Evolutionary conservation across 2,329 filamentous ascomycete species (phyloP).

Genomic region (Bipolaris victoriae): DNA sequence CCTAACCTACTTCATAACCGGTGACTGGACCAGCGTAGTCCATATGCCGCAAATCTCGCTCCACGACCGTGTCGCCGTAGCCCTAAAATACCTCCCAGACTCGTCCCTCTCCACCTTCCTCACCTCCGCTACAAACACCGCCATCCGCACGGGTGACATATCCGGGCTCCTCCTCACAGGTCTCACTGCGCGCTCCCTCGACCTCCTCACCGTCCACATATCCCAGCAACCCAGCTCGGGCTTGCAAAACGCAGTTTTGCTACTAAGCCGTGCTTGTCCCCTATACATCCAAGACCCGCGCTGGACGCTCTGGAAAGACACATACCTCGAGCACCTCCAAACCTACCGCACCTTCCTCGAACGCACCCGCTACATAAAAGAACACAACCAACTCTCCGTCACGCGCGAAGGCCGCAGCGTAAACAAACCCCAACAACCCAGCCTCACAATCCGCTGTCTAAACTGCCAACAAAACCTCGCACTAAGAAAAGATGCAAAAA

Average conservation of each 20-base stretch:
- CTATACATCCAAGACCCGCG: constrained; percentile 79
- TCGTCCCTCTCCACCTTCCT: constrained; percentile 53
- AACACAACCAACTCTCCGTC: constrained; percentile 71
- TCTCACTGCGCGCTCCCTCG: constrained; percentile 73
- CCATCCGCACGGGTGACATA: constrained; percentile 71
- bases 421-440: constrained; percentile 66
- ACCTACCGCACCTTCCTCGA: constrained; percentile 73
- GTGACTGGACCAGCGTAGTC: constrained; percentile 76
- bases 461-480: constrained; percentile 70
- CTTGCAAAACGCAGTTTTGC: constrained; percentile 77
- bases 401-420: constrained; percentile 68
- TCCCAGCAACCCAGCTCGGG: constrained; percentile 70
- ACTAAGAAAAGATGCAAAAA: constrained; percentile 35
- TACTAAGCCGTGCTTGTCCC: constrained; percentile 75
- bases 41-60: constrained; percentile 76
- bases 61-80: constrained; percentile 75
- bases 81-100: constrained; percentile 72
- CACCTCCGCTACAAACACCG: constrained; percentile 61
- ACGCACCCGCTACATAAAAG: constrained; percentile 77
- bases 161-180: constrained; percentile 80
- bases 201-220: constrained; percentile 77
- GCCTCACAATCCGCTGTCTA: constrained; percentile 76
- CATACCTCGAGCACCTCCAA: constrained; percentile 73
- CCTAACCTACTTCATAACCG: constrained; percentile 76
- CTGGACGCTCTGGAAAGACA: constrained; percentile 78